A percentile compares a stretch with the other conserved stretches of the same genome.
Conservation (phyloP, 768 basidiomycete species). For the Russula emetica region DNA sequence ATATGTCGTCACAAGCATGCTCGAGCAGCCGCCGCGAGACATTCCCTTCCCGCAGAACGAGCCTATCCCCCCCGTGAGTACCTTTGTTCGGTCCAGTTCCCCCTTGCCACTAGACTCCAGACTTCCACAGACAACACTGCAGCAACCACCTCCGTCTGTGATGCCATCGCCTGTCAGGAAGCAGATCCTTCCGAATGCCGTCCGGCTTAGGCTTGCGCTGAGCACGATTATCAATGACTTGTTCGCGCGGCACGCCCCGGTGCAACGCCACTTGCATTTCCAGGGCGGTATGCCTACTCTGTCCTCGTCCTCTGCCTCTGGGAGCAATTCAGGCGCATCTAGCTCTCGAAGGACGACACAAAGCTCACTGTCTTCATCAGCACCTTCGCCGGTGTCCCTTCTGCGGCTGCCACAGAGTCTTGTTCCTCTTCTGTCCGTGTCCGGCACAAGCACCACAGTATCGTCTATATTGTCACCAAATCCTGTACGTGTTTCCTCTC, state of each 20-base stretch:
- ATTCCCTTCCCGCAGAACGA: constrained; percentile 56
- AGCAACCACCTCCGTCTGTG: too few species aligned
- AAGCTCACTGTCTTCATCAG: constrained; percentile 28
- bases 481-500: constrained; percentile 33
- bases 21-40: constrained; percentile 68
- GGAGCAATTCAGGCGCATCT: constrained; percentile 30
- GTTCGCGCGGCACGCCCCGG: constrained; percentile 65
- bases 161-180: too few species aligned
- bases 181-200: constrained; percentile 73
- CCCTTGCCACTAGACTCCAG: too few species aligned
- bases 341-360: constrained; percentile 29
- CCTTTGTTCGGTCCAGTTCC: too few species aligned
- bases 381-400: background rate
- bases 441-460: constrained; percentile 10
- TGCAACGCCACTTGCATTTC: constrained; percentile 29
- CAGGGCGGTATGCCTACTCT: constrained; percentile 23
- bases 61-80: constrained; percentile 43
- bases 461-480: constrained; percentile 24
- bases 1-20: constrained; percentile 77
- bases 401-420: constrained; percentile 11
- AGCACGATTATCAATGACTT: constrained; percentile 78
- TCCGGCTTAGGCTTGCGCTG: constrained; percentile 70
- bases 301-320: constrained; percentile 16
- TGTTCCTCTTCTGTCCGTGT: constrained; percentile 32
- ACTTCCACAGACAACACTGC: too few species aligned